A percentile compares a stretch with the other conserved stretches of the same genome.
These are phyloP conservation scores for Trifolium pratense DNA, from an alignment of 306 rosid species.

Conservation along the genomic window DNA sequence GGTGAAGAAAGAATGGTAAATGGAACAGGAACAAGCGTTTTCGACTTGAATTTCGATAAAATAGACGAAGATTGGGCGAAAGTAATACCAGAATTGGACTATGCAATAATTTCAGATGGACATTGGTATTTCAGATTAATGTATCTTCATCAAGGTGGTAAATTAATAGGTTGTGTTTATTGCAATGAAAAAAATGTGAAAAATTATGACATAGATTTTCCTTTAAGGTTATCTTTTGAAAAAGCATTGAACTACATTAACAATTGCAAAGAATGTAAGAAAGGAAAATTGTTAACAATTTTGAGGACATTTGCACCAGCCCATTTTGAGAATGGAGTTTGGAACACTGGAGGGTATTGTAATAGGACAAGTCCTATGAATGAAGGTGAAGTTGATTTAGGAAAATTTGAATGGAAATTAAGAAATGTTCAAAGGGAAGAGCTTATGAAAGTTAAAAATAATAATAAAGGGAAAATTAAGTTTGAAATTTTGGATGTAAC, in stretches of 20 bases:
- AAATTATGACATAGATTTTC: conserved; percentile 36
- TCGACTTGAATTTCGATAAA: conserved; percentile 65
- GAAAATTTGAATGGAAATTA: conserved; percentile 58
- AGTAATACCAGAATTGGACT: conserved; percentile 63
- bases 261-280: conserved; percentile 52
- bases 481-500: conserved; percentile 68
- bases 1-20: conserved; percentile 71
- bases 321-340: conserved; percentile 74
- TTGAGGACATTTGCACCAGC: conserved; percentile 89
- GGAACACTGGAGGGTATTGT: conserved; percentile 87
- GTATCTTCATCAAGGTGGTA: conserved; percentile 54
- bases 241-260: conserved; percentile 53
- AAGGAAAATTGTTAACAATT: conserved; percentile 45
- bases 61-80: conserved; percentile 60
- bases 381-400: conserved; percentile 43
- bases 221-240: conserved; percentile 60
- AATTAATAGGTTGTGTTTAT: conserved; percentile 63
- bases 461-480: conserved; percentile 39
- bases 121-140: conserved; percentile 82
- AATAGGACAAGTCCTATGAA: conserved; percentile 64
- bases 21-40: conserved; percentile 65
- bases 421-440: conserved; percentile 71
- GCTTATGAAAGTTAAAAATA: conserved; percentile 52
- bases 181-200: conserved; percentile 63
- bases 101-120: conserved; percentile 67